Evolutionary conservation across 176 grass and related monocot species (phyloP), one percentile per base, ranked within the genome.

Genomic region (Miscanthus lutarioriparius): DNA sequence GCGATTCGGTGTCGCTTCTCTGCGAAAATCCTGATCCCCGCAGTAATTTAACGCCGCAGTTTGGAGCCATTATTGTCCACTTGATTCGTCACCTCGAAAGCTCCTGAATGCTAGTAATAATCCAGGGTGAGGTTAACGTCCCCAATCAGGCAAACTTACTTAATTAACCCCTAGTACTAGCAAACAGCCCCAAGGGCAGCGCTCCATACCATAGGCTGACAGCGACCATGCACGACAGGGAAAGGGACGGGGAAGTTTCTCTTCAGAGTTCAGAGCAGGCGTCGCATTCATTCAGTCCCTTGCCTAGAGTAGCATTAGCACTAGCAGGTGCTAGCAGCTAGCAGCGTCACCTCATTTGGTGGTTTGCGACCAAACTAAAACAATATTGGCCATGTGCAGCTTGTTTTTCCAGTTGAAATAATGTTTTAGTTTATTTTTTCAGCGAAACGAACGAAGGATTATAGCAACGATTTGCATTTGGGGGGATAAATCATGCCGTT

Each of bases 241-340:
- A 88, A 72, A 83, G 74, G 16, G 80, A 65, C 49, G 48, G 5
- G 32, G 73, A 88, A 64, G 51, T 71, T 87, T 83, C 79, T 70
- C 27, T 72, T 47, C 20, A 66, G 33, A 35, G 30, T 70, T 43
- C 14, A 67, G 67, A 13, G 20, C 35, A n/a, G 40, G 23, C 19
- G 35, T 72, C 11, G 44, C 77, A 76, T 36, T 58, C 32, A 40
- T n/a, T 47, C 14, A 5, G 4, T 5, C 15, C 27, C 7, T 30
- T 30, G 28, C 28, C 28, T 30, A 30, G 28, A 30, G 28, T 30
- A 68, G 64, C 15, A 35, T 3, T 22, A 69, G 32, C 33, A 37
- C 26, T 5, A 45, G 20, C 32, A 48, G 20, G 12, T 51, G 49
- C 17, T 12, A 28, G 2, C 25, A 38, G 28, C n/a, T n/a, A 30